Evolutionary conservation across 441 rosid genomes (phyloP), one percentile per base, ranked within the genome.

Genomic region (Metrosideros polymorpha): DNA sequence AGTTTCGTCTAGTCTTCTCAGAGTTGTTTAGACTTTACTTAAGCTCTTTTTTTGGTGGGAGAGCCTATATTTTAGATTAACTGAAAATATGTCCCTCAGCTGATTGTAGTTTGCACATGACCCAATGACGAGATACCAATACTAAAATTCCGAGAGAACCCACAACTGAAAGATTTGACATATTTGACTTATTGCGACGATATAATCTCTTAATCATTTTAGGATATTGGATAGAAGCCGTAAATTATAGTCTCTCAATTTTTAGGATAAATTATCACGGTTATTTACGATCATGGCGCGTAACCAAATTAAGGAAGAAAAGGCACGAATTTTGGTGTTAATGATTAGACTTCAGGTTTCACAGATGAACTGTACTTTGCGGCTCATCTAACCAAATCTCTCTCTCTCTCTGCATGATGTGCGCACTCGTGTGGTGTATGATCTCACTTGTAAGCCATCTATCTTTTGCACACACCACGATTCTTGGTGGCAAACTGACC

Each of bases 1-100:
- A 86, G 96, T 90, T 61, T 88, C 61, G 32, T 84, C 79, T 61
- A 88, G 84, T 56, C 29, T 45, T 53, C 84, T 71, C n/a, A 45
- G 49, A 45, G 49, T 50, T 84, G 84, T 66, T 32, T 59, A 42
- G 7, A 87, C 84, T 86, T 3, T 39, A 39, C 79, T 66, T 32
- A 1, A 63, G 76, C 13, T 66, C 25, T 32, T 66, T 66, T 63
- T 32, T 32, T 22, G 47, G 79, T 39, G n/a, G 39, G n/a, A 22
- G 79, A 25, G 17, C 49, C n/a, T 39, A 71, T 71, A 39, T 39
- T 25, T n/a, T 10, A 39, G 49, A 39, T 12, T 39, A n/a, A 71
- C 39, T 35, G 9, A 39, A 71, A 22, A 71, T 9, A 35, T 71
- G 79, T 71, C 79, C 49, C 79, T 22, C 79, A 71, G 6, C 47